Conservation (phyloP, 352 stramenopile species). For the Pythium chondricola region DNA sequence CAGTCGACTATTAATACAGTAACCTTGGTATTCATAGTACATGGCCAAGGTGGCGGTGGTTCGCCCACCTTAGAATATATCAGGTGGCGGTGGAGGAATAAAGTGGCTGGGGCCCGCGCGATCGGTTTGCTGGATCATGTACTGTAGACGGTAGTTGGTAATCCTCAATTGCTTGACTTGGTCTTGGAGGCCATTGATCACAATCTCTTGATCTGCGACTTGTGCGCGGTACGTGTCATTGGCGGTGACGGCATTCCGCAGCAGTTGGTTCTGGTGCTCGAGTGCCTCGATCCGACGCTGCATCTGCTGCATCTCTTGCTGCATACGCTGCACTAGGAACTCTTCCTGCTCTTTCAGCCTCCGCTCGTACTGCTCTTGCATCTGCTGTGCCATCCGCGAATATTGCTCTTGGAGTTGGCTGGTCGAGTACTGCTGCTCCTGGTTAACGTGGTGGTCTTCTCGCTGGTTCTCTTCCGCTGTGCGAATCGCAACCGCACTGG, state of each 20-base stretch:
- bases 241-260: slow-evolving; percentile 35
- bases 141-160: slow-evolving; percentile 67
- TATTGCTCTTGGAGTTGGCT: slow-evolving; percentile 13
- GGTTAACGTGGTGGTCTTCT: background rate
- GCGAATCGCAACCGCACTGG: slow-evolving; percentile 2
- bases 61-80: slow-evolving; percentile 69
- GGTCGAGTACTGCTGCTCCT: background rate
- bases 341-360: slow-evolving; percentile 39
- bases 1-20: no score
- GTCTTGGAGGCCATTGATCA: slow-evolving; percentile 60
- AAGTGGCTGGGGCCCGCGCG: slow-evolving; percentile 33
- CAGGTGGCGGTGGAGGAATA: slow-evolving; percentile 51
- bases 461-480: slow-evolving; percentile 11
- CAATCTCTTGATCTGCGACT: slow-evolving; percentile 47
- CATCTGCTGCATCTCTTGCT: slow-evolving; percentile 46
- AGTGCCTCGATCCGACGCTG: slow-evolving; percentile 32
- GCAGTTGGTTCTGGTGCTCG: slow-evolving; percentile 50
- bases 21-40: no score
- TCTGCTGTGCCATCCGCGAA: slow-evolving; percentile 19
- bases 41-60: no score
- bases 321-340: slow-evolving; percentile 29
- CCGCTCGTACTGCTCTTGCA: slow-evolving; percentile 44
- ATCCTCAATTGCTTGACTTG: slow-evolving; percentile 64
- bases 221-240: slow-evolving; percentile 41
- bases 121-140: slow-evolving; percentile 65